Percentiles rank a stretch among this genome's conserved stretches.
Evolutionary conservation across 345 rosid genomes (phyloP).

Genomic region (Gossypium australe): DNA sequence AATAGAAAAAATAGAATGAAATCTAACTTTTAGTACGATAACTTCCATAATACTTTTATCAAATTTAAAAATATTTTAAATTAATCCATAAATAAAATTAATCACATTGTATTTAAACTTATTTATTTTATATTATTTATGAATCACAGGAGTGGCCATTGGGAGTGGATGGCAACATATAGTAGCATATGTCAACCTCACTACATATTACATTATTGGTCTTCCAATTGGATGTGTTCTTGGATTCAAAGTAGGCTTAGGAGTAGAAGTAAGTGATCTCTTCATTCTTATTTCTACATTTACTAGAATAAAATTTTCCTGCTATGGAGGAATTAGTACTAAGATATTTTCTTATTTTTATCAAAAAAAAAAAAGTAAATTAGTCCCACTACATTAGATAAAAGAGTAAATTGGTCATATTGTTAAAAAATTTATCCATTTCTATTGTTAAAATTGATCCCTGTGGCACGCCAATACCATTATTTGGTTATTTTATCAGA

Average conservation of each 20-base stretch:
- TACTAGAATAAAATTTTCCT: background rate
- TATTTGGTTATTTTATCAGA: no score
- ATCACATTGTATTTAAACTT: background rate
- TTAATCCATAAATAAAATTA: background rate
- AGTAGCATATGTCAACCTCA: slow-evolving; percentile 81
- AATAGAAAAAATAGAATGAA: no score
- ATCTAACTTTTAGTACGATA: rapidly evolving
- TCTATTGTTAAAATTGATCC: no score
- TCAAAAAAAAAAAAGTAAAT: no score
- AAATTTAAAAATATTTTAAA: no score
- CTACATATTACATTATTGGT: slow-evolving; percentile 76
- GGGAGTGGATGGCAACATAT: slow-evolving; percentile 97
- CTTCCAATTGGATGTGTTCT: slow-evolving; percentile 89
- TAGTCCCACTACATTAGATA: no score
- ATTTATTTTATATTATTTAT: background rate
- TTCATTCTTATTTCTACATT: background rate
- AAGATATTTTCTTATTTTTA: no score
- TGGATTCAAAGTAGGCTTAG: slow-evolving; percentile 77
- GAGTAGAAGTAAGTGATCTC: slow-evolving; percentile 56
- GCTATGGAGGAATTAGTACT: no score
- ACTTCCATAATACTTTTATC: no score
- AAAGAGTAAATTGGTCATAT: no score
- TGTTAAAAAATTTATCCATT: no score
- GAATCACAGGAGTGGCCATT: slow-evolving; percentile 74
- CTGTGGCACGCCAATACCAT: no score